phyloP scores from a whole-genome alignment of 177 flowering plant species.

The Vitis hybrid region DNA sequence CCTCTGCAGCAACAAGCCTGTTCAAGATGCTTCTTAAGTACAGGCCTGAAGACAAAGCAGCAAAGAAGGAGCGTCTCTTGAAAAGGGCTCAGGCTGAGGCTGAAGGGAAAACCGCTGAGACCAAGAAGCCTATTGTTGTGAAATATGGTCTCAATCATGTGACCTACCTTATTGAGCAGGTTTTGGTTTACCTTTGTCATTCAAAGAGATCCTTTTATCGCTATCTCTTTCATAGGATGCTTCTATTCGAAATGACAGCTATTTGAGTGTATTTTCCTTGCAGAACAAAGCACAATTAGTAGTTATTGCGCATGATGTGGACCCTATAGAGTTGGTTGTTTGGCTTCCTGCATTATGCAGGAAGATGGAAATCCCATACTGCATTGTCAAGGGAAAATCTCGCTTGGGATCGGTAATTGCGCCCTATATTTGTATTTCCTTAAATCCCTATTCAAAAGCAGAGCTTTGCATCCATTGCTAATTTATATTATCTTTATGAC shows the following conservation, averaged over 20 bases:
- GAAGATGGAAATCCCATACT: conserved; percentile 65
- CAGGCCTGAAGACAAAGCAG: conserved; percentile 37
- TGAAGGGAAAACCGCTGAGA: conserved; percentile 52
- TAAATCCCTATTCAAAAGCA: neutral
- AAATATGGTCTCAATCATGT: conserved; percentile 80
- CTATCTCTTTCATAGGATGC: neutral
- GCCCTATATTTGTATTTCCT: neutral
- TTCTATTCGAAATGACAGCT: neutral
- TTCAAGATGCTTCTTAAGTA: conserved; percentile 48
- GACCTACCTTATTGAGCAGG: conserved; percentile 79
- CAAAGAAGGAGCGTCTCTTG: conserved; percentile 43
- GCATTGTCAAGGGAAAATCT: conserved; percentile 63
- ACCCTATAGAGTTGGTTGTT: conserved; percentile 57
- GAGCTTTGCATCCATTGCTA: neutral
- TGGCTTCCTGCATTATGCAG: conserved; percentile 64
- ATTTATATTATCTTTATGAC: neutral
- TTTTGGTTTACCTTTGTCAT: conserved; percentile 6
- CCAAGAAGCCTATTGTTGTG: conserved; percentile 71
- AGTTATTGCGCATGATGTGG: conserved; percentile 59
- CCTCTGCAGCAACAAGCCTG: conserved; percentile 36
- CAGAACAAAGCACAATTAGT: conserved; percentile 61
- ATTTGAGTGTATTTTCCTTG: neutral
- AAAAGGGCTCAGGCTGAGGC: conserved; percentile 49
- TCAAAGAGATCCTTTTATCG: neutral
- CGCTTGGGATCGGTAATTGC: conserved; percentile 49